Evolutionary conservation across 345 rosid species (phyloP).

Genomic region (Gossypium rotundifolium): DNA sequence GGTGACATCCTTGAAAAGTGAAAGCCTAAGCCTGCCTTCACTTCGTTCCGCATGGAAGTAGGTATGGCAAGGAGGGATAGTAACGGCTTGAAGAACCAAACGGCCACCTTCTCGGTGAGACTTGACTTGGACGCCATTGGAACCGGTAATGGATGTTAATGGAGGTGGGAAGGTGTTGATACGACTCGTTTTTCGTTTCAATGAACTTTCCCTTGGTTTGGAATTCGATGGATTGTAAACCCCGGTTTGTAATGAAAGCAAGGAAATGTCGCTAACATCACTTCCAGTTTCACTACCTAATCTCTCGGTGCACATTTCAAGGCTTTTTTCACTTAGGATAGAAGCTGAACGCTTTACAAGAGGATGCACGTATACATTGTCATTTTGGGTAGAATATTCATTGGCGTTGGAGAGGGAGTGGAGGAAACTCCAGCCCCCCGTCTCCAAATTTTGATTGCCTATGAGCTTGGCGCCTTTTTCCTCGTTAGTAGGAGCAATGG

Average conservation of each 20-base stretch:
- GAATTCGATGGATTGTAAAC: constrained; percentile 9
- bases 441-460: constrained; percentile 1
- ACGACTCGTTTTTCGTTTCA: constrained; percentile 17
- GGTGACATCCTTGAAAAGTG: constrained; percentile 15
- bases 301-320: constrained; percentile 90
- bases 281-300: constrained; percentile 80
- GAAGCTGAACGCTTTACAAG: constrained; percentile 38
- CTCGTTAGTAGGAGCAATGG: background rate
- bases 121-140: constrained; percentile 39
- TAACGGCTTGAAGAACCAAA: constrained; percentile 53
- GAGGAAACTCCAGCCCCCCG: constrained; percentile 55
- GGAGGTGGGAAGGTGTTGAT: constrained; percentile 65
- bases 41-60: constrained; percentile 58
- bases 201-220: background rate
- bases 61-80: constrained; percentile 24
- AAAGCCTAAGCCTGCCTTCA: constrained; percentile 63
- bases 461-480: constrained; percentile 1
- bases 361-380: constrained; percentile 48
- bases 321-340: constrained; percentile 51
- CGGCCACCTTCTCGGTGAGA: constrained; percentile 69
- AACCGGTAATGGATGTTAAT: constrained; percentile 48
- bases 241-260: constrained; percentile 18
- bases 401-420: constrained; percentile 29
- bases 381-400: constrained; percentile 10
- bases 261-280: constrained; percentile 27